A percentile compares a stretch with the other conserved stretches of the same genome.
Conservation (phyloP, 345 rosid genomes). For the Salix arbutifolia region DNA sequence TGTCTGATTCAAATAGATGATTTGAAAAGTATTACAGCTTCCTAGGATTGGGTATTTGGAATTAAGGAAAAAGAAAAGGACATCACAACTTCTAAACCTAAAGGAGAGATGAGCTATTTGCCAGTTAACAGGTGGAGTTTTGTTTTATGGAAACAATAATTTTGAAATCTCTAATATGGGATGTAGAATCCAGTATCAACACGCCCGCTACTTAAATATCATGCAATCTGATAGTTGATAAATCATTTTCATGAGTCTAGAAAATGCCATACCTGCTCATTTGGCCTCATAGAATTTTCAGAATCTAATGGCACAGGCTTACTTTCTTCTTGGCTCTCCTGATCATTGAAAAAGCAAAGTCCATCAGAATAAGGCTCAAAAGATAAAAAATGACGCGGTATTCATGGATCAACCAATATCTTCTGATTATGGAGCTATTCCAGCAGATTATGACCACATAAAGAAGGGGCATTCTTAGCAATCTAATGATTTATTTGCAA, state of each 20-base stretch:
- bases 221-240: not conserved
- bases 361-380: slow-evolving; percentile 7
- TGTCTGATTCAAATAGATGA: not conserved
- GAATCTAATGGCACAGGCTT: slow-evolving; percentile 31
- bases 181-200: not conserved
- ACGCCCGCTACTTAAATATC: not conserved
- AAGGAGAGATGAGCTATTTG: not conserved
- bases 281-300: slow-evolving; percentile 20
- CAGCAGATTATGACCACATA: not conserved
- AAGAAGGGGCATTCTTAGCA: not conserved
- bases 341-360: slow-evolving; percentile 13
- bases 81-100: not conserved
- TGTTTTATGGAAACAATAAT: not conserved
- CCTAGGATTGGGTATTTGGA: not conserved
- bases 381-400: not conserved
- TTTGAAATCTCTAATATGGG: not conserved
- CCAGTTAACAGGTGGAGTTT: not conserved
- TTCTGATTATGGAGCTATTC: not conserved
- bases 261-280: slow-evolving; percentile 30
- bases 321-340: slow-evolving; percentile 44
- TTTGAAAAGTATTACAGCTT: not conserved
- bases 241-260: not conserved
- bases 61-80: not conserved
- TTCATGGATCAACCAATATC: not conserved
- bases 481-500: not conserved